Conservation (phyloP, 2,329 filamentous ascomycete genomes). For the Tolypocladium paradoxum region DNA sequence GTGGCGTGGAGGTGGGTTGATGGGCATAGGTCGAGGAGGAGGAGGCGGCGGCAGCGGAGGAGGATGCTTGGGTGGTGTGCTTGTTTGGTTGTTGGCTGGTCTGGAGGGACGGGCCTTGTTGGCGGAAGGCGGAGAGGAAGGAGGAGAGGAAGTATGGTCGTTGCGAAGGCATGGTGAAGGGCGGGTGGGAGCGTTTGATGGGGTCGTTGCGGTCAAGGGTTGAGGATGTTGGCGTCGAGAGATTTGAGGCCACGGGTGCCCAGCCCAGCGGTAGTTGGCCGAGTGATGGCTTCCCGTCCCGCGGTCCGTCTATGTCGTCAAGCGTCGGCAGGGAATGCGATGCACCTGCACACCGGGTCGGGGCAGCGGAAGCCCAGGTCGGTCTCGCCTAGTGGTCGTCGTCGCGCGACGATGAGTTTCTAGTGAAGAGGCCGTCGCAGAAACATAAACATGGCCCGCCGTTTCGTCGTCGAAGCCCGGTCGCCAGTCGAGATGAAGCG, state of each 20-base stretch:
- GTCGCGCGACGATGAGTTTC: neutral
- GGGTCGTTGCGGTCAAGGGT: neutral
- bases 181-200: neutral
- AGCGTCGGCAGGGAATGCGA: neutral
- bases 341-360: neutral
- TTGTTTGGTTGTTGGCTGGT: constrained; percentile 24
- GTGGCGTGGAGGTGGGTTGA: constrained; percentile 10
- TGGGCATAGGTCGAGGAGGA: constrained; percentile 13
- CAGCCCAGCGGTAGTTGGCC: neutral
- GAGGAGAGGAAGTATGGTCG: constrained; percentile 46
- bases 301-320: neutral
- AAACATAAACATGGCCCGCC: neutral
- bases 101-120: constrained; percentile 28
- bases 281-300: neutral
- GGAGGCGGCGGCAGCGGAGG: constrained; percentile 15
- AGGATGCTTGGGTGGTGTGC: constrained; percentile 18
- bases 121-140: constrained; percentile 45
- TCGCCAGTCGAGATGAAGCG: neutral
- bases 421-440: neutral
- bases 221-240: neutral
- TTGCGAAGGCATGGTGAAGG: constrained; percentile 38
- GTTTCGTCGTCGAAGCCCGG: neutral
- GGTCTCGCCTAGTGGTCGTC: neutral
- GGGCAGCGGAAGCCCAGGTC: neutral
- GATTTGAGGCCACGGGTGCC: neutral